These are phyloP conservation scores for Crassisporium funariophilum DNA, from an alignment of 768 basidiomycete genomes.

Conservation along the genomic window DNA sequence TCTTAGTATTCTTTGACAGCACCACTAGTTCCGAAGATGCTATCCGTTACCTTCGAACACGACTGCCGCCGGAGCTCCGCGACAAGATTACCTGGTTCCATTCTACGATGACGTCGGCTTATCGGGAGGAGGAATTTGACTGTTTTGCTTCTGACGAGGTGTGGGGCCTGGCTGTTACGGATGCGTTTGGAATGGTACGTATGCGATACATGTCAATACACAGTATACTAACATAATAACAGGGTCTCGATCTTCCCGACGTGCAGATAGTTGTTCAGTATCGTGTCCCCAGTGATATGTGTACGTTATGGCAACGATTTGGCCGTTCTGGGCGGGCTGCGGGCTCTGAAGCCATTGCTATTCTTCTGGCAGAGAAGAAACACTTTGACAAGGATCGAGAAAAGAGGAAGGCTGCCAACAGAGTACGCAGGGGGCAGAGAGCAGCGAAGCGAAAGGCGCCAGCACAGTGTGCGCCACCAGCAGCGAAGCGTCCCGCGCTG, in stretches of 20 bases:
- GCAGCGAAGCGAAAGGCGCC: not conserved
- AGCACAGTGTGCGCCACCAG: not conserved
- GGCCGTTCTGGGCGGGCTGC: constrained; percentile 28
- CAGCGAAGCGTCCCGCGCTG: no score
- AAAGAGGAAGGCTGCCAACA: constrained; percentile 9
- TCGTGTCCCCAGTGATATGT: constrained; percentile 22
- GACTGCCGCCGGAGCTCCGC: not conserved
- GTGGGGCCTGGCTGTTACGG: not conserved
- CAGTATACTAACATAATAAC: not conserved
- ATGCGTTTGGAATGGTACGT: constrained; percentile 32
- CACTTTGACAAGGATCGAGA: constrained; percentile 23
- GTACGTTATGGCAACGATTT: constrained; percentile 35
- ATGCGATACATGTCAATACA: not conserved
- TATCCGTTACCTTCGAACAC: not conserved
- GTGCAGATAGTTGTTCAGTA: constrained; percentile 38
- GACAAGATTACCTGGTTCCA: not conserved
- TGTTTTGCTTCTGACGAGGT: not conserved
- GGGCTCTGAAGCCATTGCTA: constrained; percentile 13
- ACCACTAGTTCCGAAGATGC: not conserved
- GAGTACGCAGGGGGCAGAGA: not conserved
- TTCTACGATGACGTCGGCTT: not conserved
- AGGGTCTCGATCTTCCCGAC: constrained; percentile 39
- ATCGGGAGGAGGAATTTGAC: not conserved
- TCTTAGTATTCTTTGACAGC: not conserved
- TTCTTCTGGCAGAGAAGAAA: constrained; percentile 31